phyloP scores from a whole-genome alignment of 257 asterid genomes.

The Fraxinus cuspidata region DNA sequence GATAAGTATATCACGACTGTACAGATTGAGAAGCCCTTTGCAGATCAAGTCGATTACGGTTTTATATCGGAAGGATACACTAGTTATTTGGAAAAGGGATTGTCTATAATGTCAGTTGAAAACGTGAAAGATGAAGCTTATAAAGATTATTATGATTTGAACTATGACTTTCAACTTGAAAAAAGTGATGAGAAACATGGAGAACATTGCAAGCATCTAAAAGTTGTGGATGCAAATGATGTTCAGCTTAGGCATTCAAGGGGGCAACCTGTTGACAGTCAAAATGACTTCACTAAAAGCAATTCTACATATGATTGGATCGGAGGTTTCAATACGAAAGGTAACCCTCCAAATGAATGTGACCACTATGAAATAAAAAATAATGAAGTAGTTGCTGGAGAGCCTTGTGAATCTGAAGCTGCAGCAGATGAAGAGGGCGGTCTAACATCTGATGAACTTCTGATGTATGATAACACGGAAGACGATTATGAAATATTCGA shows the following conservation, averaged over 20 bases:
- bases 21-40: slow-evolving; percentile 35
- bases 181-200: slow-evolving; percentile 26
- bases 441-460: slow-evolving; percentile 50
- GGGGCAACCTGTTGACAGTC: slow-evolving; percentile 26
- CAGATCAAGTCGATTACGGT: slow-evolving; percentile 27
- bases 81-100: slow-evolving; percentile 28
- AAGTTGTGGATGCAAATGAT: slow-evolving; percentile 27
- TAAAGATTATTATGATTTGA: slow-evolving; percentile 46
- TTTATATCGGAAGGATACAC: slow-evolving; percentile 27
- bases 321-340: slow-evolving; percentile 37
- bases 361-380: slow-evolving; percentile 23
- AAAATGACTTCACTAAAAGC: slow-evolving; percentile 22
- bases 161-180: slow-evolving; percentile 35
- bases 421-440: slow-evolving; percentile 49
- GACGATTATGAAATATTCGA: slow-evolving; percentile 72
- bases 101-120: slow-evolving; percentile 31
- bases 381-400: slow-evolving; percentile 33
- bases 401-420: slow-evolving; percentile 38
- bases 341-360: slow-evolving; percentile 24
- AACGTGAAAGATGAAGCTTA: slow-evolving; percentile 26
- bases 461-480: slow-evolving; percentile 47
- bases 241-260: slow-evolving; percentile 7
- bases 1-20: slow-evolving; percentile 72
- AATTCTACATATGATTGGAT: slow-evolving; percentile 29
- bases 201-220: slow-evolving; percentile 27